Evolutionary conservation across 192 early-diverging fungal species (phyloP).

Genomic region (Cladochytrium replicatum): DNA sequence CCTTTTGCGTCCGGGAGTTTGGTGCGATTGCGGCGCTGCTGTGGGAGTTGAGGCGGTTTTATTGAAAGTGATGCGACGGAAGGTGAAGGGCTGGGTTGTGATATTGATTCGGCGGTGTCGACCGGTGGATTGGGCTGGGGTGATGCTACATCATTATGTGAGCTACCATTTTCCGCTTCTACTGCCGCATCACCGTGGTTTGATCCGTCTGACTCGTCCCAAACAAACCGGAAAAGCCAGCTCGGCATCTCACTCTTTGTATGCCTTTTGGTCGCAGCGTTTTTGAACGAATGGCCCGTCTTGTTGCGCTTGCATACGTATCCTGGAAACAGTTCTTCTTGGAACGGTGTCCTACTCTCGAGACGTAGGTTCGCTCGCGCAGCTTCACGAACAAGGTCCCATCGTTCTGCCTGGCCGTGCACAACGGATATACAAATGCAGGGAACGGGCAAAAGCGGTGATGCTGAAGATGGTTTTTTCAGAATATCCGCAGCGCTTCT

Average conservation of each 20-base stretch:
- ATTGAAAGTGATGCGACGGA: conserved; percentile 13
- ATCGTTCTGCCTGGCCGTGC: conserved; percentile 41
- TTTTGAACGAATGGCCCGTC: conserved; percentile 44
- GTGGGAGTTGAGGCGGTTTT: no score
- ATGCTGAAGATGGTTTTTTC: neutral
- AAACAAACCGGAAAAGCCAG: conserved; percentile 27
- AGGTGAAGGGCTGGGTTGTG: neutral
- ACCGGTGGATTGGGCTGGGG: no score
- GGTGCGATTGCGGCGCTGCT: conserved; percentile 11
- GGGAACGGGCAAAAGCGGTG: neutral
- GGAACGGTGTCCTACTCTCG: conserved; percentile 18
- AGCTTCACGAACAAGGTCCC: conserved; percentile 37
- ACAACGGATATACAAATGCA: conserved; percentile 36
- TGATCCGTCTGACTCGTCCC: neutral
- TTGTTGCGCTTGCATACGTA: conserved; percentile 46
- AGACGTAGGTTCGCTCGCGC: conserved; percentile 20
- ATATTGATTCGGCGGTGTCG: no score
- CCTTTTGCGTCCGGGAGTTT: neutral
- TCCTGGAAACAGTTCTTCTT: conserved; percentile 35
- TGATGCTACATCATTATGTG: no score
- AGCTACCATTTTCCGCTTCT: neutral
- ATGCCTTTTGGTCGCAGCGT: conserved; percentile 31
- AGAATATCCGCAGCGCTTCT: conserved; percentile 22
- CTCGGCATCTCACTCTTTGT: conserved; percentile 35
- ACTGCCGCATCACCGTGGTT: neutral